Conservation (phyloP, 148 eudicot genomes). For the Nyssa sinensis region DNA sequence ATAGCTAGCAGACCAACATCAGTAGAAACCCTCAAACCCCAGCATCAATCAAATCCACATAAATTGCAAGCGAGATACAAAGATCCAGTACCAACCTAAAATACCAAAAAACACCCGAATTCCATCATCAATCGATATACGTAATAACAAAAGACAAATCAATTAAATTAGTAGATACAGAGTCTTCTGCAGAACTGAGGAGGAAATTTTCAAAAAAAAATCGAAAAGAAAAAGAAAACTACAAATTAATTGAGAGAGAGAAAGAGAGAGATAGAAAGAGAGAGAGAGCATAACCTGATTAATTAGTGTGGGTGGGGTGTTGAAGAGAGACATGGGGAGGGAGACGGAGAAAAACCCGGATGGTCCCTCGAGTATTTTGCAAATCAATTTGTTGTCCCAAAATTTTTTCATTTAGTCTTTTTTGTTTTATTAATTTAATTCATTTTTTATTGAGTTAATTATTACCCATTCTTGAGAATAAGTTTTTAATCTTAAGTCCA, state of each 20-base stretch:
- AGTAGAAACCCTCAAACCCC: constrained; percentile 10
- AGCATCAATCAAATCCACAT: neutral
- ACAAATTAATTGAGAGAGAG: neutral
- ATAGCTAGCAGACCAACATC: neutral
- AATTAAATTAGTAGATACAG: neutral
- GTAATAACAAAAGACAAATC: neutral
- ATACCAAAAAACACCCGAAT: too few relatives aligned
- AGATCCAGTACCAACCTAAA: too few relatives aligned
- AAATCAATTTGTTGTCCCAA: neutral
- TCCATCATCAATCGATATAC: neutral
- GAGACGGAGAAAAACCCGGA: neutral
- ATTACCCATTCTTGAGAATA: too few relatives aligned
- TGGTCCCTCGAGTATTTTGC: neutral
- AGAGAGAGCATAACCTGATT: constrained; percentile 18
- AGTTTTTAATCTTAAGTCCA: too few relatives aligned
- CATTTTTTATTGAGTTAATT: too few relatives aligned
- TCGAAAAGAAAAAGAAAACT: neutral
- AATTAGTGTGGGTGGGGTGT: constrained; percentile 11
- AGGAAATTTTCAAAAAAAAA: too few relatives aligned
- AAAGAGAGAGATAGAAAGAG: neutral
- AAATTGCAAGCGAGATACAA: constrained; percentile 7
- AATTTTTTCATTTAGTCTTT: neutral
- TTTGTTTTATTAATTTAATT: too few relatives aligned
- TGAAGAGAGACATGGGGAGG: neutral
- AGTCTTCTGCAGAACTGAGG: neutral